phyloP scores from a whole-genome alignment of 306 rosid species.

The Crotalaria pallida region DNA sequence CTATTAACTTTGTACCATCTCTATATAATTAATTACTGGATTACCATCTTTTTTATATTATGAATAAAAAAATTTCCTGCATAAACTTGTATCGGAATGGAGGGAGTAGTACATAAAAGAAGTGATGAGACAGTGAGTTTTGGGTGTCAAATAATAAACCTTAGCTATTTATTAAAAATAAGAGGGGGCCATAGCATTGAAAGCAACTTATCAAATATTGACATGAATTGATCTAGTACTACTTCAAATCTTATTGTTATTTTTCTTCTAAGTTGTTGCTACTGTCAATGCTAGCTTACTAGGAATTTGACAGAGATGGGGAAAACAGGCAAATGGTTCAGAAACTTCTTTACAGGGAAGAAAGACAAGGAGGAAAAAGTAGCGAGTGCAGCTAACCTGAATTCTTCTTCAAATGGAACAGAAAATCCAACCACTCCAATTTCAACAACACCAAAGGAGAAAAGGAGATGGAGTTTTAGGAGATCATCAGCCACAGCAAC shows the following conservation, averaged over 20 bases:
- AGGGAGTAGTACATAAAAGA: slow-evolving; percentile 14
- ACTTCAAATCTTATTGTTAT: slow-evolving; percentile 24
- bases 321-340: slow-evolving; percentile 78
- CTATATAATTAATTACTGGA: no score
- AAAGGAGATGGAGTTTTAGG: slow-evolving; percentile 83
- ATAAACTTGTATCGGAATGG: no score
- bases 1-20: no score
- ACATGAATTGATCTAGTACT: slow-evolving; percentile 26
- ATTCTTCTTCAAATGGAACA: slow-evolving; percentile 29
- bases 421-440: slow-evolving; percentile 53
- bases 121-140: slow-evolving; percentile 27
- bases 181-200: slow-evolving; percentile 26
- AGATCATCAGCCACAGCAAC: slow-evolving; percentile 68
- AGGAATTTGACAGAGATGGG: slow-evolving; percentile 77
- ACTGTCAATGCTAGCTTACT: slow-evolving; percentile 27
- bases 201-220: slow-evolving; percentile 28
- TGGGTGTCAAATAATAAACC: slow-evolving; percentile 36
- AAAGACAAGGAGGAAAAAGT: slow-evolving; percentile 43
- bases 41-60: no score
- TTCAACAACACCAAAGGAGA: slow-evolving; percentile 65
- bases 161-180: slow-evolving; percentile 12
- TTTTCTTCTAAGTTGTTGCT: slow-evolving; percentile 38
- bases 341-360: slow-evolving; percentile 68
- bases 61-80: no score
- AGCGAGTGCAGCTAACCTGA: slow-evolving; percentile 15